Base-by-base conservation (phyloP, 176 grass and related monocot species). In the Aegilops longissima region DNA sequence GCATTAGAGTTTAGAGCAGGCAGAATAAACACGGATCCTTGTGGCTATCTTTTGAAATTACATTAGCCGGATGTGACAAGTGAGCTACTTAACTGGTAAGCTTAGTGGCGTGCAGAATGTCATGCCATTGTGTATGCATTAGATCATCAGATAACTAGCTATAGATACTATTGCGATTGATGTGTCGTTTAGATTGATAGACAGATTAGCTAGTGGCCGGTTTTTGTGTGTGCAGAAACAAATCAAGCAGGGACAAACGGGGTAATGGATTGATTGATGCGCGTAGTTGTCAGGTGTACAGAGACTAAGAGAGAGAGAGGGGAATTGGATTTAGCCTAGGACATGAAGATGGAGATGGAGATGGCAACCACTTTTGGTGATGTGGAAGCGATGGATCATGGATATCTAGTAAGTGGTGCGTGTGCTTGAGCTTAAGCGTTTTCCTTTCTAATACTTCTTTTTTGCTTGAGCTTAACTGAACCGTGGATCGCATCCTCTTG, bases 371-470 rank as follows among this genome's bases (percentile, higher is more conserved):
- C 79, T 31, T 63, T 63, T 63, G 54, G 69, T n/a, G 45, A 77
- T 52, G 27, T 18, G 12, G 14, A 54, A 17, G 27, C 8, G 82
- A 51, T 66, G 36, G n/a, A 66, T 80, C 36, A 8, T 66, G 61
- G 36, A 20, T 86, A 20, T 86, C 45, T 13, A 77, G 63, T 70
- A 76, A 87, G 79, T 77, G 86, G 61, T 67, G 86, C 86, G 80
- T 77, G 80, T 21, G 80, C 24, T 75, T 83, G 54, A 62, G 39
- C 42, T 59, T 61, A 62, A n/a, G 25, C 29, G 7, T 80, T 58
- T 34, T 29, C 8, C 17, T 12, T 21, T 56, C 36, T 35, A 35
- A 2, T 2, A 72, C n/a, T 13, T 86, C 11, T 70, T 54, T 66
- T 56, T 42, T 33, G 70, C 79, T 77, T 77, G 61, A 68, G 75